Evolutionary conservation across 495 filamentous ascomycete genomes (phyloP).

Genomic region (Endocarpon pusillum): DNA sequence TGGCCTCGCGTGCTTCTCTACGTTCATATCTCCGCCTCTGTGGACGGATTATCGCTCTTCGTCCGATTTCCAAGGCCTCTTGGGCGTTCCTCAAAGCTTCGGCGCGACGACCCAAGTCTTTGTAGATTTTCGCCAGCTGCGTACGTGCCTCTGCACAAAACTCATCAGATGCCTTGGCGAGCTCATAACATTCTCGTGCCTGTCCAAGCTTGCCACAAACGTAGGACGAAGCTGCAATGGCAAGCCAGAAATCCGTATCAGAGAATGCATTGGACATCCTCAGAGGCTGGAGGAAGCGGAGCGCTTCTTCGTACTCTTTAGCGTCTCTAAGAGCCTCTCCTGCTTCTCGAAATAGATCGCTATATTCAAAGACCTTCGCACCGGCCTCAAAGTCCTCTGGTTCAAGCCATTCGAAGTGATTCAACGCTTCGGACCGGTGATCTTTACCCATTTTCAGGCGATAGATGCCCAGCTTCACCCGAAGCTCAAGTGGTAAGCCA

Average conservation of each 20-base stretch:
- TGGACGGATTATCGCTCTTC: slow-evolving; percentile 11
- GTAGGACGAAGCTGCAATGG: slow-evolving; percentile 57
- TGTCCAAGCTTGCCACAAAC: slow-evolving; percentile 41
- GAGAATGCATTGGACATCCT: slow-evolving; percentile 37
- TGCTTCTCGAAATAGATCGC: slow-evolving; percentile 59
- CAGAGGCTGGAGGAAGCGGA: slow-evolving; percentile 58
- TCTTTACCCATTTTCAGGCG: slow-evolving; percentile 44
- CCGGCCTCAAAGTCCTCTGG: slow-evolving; percentile 31
- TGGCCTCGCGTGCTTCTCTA: slow-evolving; percentile 8
- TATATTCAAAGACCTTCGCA: slow-evolving; percentile 41
- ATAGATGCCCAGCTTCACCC: slow-evolving; percentile 73
- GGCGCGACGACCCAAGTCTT: slow-evolving; percentile 46
- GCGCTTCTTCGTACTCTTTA: slow-evolving; percentile 40
- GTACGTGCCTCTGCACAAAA: slow-evolving; percentile 54
- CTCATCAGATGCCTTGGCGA: slow-evolving; percentile 49
- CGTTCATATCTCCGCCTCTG: slow-evolving; percentile 1
- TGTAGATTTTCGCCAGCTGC: slow-evolving; percentile 64
- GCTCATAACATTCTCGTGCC: slow-evolving; percentile 58
- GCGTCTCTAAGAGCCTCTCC: slow-evolving; percentile 47
- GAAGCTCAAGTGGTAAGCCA: slow-evolving; percentile 64
- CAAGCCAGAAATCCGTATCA: slow-evolving; percentile 46
- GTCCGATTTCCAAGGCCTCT: slow-evolving; percentile 48
- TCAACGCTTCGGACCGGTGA: slow-evolving; percentile 58
- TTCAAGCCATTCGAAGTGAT: slow-evolving; percentile 48
- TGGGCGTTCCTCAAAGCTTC: slow-evolving; percentile 58